Base-by-base conservation (phyloP, 2,329 filamentous ascomycete genomes). In the Colletotrichum noveboracense region DNA sequence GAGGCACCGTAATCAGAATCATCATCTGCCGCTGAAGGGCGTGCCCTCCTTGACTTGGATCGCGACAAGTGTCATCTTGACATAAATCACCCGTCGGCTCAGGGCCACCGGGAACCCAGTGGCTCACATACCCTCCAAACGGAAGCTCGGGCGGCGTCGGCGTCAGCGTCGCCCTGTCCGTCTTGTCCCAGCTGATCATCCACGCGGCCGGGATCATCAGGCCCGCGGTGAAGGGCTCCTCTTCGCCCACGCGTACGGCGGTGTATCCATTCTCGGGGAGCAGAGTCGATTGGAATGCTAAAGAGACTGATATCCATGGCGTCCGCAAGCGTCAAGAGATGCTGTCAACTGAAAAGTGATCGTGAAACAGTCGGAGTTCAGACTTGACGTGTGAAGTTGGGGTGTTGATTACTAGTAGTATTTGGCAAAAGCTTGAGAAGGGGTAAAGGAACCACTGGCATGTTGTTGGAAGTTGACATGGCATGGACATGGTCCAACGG, bases 261-360 rank as follows among this genome's bases (percentile, higher is more conserved):
- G 38, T 43, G 38, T 6, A 4, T 43, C 1, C 8, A 10, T 43
- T n/a, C 0, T 43, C 38, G 0, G 5, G 5, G 38, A 43, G 8
- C 16, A 43, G 18, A 43, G 18, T 43, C 8, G 5, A n/a, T 2
- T 43, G 8, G 38, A 0, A 43, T 10, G 38, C 8, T 43, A 1
- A n/a, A 10, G 3, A n/a, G 9, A 43, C 38, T 0, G 16, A 43
- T 3, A 0, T 10, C 0, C 0, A 43, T n/a, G 8, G 18, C 8
- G 16, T 5, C 7, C 7, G 1, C 7, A 38, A 38, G 7, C 7
- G 14, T 5, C 4, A 8, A 18, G 36, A 38, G 1, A 38, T 38
- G 36, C 4, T 38, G 36, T 16, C 7, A 9, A 38, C 36, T 38
- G 7, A 5, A 8, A 38, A 0, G 14, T 38, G 34, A 7, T 18